These are phyloP conservation scores for Cudoniella acicularis DNA, from an alignment of 495 filamentous ascomycete genomes.

Conservation along the genomic window DNA sequence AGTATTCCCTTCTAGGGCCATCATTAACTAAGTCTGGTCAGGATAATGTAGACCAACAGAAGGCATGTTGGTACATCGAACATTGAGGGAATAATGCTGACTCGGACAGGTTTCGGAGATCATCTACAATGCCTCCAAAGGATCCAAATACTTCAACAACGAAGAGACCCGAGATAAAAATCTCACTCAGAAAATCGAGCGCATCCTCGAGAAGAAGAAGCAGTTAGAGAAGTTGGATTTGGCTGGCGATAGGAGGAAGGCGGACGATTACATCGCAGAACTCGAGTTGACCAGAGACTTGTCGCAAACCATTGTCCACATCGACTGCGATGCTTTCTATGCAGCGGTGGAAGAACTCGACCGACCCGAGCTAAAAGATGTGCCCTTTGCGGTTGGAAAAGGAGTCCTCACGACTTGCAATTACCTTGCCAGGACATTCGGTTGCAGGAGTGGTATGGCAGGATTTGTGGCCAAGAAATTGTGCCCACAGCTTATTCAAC, in stretches of 20 bases:
- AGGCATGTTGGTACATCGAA: constrained; percentile 32
- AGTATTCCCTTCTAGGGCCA: constrained; percentile 77
- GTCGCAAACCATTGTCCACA: constrained; percentile 78
- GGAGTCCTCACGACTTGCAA: constrained; percentile 95
- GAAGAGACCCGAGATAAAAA: constrained; percentile 79
- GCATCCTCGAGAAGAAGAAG: constrained; percentile 70
- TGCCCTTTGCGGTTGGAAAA: constrained; percentile 91
- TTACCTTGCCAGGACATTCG: constrained; percentile 86
- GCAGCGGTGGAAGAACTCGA: constrained; percentile 93
- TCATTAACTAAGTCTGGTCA: constrained; percentile 94
- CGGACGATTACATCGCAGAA: constrained; percentile 77
- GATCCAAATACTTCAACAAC: constrained; percentile 94
- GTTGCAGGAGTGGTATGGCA: constrained; percentile 91
- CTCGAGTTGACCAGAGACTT: constrained; percentile 78
- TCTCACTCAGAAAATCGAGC: constrained; percentile 82
- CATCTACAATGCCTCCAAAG: constrained; percentile 95
- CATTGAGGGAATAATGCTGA: constrained; percentile 29
- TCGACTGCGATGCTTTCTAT: constrained; percentile 98
- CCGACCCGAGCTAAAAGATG: constrained; percentile 78
- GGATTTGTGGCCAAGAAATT: constrained; percentile 92
- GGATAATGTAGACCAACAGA: constrained; percentile 87
- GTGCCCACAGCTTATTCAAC: constrained; percentile 79
- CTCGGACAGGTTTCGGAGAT: constrained; percentile 70
- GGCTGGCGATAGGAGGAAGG: constrained; percentile 63
- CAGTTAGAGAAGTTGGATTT: constrained; percentile 76